Evolutionary conservation across 352 stramenopile genomes (phyloP), one percentile per base, ranked within the genome.

Genomic region (Albugo candida): DNA sequence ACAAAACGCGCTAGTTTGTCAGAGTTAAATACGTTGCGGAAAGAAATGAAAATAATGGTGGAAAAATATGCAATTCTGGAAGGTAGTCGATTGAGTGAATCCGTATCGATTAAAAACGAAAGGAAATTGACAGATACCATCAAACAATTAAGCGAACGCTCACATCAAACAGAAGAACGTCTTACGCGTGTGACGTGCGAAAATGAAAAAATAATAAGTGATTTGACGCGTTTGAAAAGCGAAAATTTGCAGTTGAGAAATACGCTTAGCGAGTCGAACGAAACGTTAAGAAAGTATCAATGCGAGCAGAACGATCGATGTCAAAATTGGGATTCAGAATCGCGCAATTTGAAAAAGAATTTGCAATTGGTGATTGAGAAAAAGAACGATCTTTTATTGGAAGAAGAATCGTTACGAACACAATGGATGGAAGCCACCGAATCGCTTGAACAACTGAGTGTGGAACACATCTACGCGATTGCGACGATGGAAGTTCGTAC

Each of bases 261-360:
- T 8, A 8, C 17, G 8, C 38, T 43, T 19, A 10, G 8, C 8
- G 1, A 61, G 47, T 13, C 49, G 58, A 21, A 47, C 59, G 47
- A 48, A 61, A 39, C 53, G 59, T 40, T 60, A 37, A 18, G 31
- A 61, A 41, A 59, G 47, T 2, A 53, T 61, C 39, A 19, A 31
- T 8, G 48, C 11, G 31, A 53, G 36, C 20, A 40, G 40, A 35
- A 43, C 12, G 13, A 49, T 19, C 17, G 35, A 2, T 20, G 31
- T 12, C 40, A 36, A 19, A 43, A 43, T 3, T 43, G 17, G 38
- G 8, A 43, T 8, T 10, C 8, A 3, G 17, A 24, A 43, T 10
- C 17, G 17, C 17, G 38, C 38, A 43, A 3, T 10, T 24, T 24
- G 8, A 3, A 43, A 43, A 8, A 43, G 38, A 8, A 24, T 24